phyloP scores from a whole-genome alignment of 768 basidiomycete species.

The Mycena alexandri region DNA sequence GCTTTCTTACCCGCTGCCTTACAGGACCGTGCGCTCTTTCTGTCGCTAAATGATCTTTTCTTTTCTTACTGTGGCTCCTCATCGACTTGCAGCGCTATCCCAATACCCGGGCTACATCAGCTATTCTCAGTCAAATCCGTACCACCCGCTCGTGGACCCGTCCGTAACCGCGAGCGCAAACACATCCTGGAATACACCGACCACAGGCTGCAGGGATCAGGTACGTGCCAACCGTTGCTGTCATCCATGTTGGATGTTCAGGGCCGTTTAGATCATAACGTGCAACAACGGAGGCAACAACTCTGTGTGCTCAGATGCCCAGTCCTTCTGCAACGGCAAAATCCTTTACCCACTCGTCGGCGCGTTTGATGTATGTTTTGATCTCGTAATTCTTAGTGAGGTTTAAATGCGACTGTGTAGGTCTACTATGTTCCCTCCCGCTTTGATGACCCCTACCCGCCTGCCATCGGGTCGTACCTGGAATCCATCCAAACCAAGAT shows the following conservation, averaged over 20 bases:
- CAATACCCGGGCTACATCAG: conserved; percentile 72
- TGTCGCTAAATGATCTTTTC: conserved; percentile 48
- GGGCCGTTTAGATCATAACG: conserved; percentile 57
- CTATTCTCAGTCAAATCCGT: conserved; percentile 68
- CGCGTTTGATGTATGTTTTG: conserved; percentile 59
- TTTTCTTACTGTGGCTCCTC: conserved; percentile 47
- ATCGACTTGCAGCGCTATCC: conserved; percentile 17
- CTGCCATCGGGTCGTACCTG: conserved; percentile 50
- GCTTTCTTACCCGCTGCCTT: not conserved
- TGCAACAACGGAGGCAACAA: conserved; percentile 65
- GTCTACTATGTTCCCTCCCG: conserved; percentile 60
- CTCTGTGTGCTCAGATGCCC: conserved; percentile 67
- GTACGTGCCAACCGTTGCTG: conserved; percentile 42
- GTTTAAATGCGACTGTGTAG: conserved; percentile 27
- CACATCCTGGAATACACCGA: conserved; percentile 54
- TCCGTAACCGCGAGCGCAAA: conserved; percentile 58
- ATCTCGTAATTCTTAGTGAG: not conserved
- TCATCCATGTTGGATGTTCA: not conserved
- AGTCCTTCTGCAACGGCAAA: conserved; percentile 68
- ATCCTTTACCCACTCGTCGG: conserved; percentile 68
- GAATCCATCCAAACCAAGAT: conserved; percentile 51
- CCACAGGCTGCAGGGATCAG: conserved; percentile 63
- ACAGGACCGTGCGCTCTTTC: conserved; percentile 42
- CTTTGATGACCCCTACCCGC: conserved; percentile 64
- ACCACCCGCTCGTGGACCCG: conserved; percentile 64